These are phyloP conservation scores for Cystobasidium pallidum DNA, from an alignment of 1,284 basidiomycete genomes.

Conservation along the genomic window DNA sequence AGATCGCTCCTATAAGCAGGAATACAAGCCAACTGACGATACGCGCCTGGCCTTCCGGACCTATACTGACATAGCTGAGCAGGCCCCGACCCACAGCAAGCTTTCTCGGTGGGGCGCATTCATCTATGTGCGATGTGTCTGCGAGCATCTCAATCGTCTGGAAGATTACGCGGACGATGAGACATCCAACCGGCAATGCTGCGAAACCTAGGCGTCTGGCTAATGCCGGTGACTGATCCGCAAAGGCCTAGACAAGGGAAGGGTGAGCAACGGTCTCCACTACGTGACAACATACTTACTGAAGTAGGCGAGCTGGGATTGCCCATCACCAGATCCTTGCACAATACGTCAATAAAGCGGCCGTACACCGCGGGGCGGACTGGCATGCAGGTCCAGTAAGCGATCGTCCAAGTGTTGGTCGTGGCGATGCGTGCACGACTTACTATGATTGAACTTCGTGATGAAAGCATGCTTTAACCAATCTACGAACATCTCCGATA, in stretches of 20 bases:
- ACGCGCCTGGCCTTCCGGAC: constrained; percentile 52
- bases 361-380: constrained; percentile 92
- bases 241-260: constrained; percentile 71
- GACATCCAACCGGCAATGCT: constrained; percentile 84
- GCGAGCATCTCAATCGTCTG: constrained; percentile 73
- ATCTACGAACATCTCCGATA: constrained; percentile 93
- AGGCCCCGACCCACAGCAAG: constrained; percentile 9
- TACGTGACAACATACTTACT: not conserved
- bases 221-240: constrained; percentile 93
- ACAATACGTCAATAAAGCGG: constrained; percentile 92
- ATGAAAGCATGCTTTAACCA: constrained; percentile 99
- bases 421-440: not conserved
- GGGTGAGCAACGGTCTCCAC: not conserved
- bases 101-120: constrained; percentile 52
- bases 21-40: constrained; percentile 62
- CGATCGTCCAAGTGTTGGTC: not conserved
- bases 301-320: constrained; percentile 14
- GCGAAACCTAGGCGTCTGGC: constrained; percentile 92
- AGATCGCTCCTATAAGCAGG: not conserved
- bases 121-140: constrained; percentile 57
- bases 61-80: constrained; percentile 30
- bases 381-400: constrained; percentile 63
- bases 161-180: constrained; percentile 82
- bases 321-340: constrained; percentile 76
- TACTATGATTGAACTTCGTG: constrained; percentile 76